Percentiles rank a stretch among this genome's conserved stretches.
Conservation (phyloP, 176 grass and related monocot genomes). For the Luzula sylvatica region DNA sequence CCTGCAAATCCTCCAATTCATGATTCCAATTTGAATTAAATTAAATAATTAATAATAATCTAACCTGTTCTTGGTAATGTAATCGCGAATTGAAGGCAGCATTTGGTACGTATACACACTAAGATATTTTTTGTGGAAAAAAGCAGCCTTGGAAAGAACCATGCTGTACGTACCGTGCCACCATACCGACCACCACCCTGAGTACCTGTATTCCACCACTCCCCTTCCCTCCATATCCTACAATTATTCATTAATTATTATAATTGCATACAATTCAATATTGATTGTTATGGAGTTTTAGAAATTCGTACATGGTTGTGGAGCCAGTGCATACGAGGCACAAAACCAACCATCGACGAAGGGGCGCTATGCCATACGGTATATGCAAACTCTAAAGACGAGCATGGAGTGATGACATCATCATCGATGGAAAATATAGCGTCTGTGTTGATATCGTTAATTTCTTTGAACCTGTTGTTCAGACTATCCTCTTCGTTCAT, state of each 20-base stretch:
- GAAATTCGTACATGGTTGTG: constrained; percentile 29
- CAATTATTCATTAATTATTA: neutral
- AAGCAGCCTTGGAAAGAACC: constrained; percentile 84
- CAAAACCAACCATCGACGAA: constrained; percentile 72
- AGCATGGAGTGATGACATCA: constrained; percentile 71
- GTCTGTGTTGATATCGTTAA: constrained; percentile 38
- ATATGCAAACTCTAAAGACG: constrained; percentile 62
- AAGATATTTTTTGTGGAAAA: constrained; percentile 66
- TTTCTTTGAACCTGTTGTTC: constrained; percentile 84
- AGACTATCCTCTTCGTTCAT: constrained; percentile 55
- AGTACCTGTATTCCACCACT: constrained; percentile 39
- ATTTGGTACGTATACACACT: constrained; percentile 71
- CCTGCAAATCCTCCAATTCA: constrained; percentile 22
- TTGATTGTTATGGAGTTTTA: neutral
- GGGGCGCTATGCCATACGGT: constrained; percentile 55
- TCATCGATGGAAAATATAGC: constrained; percentile 92
- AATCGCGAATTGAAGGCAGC: constrained; percentile 48
- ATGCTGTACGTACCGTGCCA: constrained; percentile 91
- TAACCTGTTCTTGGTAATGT: constrained; percentile 61
- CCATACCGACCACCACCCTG: constrained; percentile 98
- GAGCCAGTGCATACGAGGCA: constrained; percentile 74
- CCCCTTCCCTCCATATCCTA: neutral
- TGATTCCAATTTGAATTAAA: neutral
- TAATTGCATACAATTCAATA: neutral
- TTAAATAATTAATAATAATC: neutral